These are phyloP conservation scores for Chytriomyces sp. DNA, from an alignment of 192 early-diverging fungal genomes.

Conservation along the genomic window DNA sequence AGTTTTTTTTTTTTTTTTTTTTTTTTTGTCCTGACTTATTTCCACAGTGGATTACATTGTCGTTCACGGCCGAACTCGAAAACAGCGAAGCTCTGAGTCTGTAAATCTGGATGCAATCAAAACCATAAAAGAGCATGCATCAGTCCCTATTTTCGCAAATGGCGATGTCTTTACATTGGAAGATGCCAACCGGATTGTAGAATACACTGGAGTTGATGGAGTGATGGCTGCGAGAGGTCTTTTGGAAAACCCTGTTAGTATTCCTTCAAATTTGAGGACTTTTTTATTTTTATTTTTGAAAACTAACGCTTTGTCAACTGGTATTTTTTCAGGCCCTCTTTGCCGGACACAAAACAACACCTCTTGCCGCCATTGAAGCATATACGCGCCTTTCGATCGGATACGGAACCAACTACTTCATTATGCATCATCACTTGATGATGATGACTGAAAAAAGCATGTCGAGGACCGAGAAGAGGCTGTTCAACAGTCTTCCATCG, in stretches of 20 bases:
- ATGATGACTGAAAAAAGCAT: conserved; percentile 89
- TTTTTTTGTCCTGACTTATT: not conserved
- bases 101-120: conserved; percentile 82
- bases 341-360: conserved; percentile 78
- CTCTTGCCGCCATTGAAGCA: conserved; percentile 76
- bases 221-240: conserved; percentile 94
- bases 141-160: conserved; percentile 87
- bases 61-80: conserved; percentile 86
- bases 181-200: conserved; percentile 80
- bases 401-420: conserved; percentile 73
- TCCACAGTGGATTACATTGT: conserved; percentile 76
- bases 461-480: conserved; percentile 70
- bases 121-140: conserved; percentile 76
- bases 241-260: conserved; percentile 75
- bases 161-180: conserved; percentile 78
- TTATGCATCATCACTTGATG: conserved; percentile 95
- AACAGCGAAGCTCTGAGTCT: conserved; percentile 80
- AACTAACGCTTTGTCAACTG: not conserved
- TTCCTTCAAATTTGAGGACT: not conserved
- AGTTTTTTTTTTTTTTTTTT: not conserved
- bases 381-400: conserved; percentile 38
- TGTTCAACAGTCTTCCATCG: conserved; percentile 84
- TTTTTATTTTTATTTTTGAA: not conserved
- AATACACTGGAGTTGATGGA: conserved; percentile 78
- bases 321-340: conserved; percentile 70